A percentile compares a stretch with the other conserved stretches of the same genome.
Conservation (phyloP, 768 basidiomycete species). For the Termitomyces sp. region DNA sequence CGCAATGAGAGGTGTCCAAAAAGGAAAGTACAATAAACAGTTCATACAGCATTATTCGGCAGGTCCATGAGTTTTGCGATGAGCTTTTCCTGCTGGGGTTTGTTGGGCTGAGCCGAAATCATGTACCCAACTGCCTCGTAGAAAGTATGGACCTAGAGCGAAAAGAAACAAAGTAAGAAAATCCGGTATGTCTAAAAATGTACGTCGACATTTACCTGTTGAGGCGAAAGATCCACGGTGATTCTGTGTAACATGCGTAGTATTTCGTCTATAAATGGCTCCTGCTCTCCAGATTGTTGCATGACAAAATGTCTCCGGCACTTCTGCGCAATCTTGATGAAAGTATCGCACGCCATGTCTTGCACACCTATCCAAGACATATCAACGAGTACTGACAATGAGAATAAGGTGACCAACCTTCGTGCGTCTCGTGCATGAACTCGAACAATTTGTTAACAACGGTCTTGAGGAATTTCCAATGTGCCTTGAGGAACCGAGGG, state of each 20-base stretch:
- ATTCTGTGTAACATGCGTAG: slow-evolving; percentile 87
- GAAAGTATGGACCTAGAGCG: slow-evolving; percentile 81
- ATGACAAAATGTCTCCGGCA: slow-evolving; percentile 97
- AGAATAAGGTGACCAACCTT: slow-evolving; percentile 52
- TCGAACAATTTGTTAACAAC: slow-evolving; percentile 99
- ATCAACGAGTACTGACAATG: neutral
- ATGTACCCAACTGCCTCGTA: slow-evolving; percentile 99
- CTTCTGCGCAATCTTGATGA: slow-evolving; percentile 99
- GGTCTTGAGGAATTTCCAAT: slow-evolving; percentile 99
- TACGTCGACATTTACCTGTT: slow-evolving; percentile 50
- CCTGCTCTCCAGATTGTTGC: slow-evolving; percentile 95
- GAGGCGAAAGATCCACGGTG: slow-evolving; percentile 90
- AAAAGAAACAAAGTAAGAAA: slow-evolving; percentile 17
- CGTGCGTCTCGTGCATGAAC: slow-evolving; percentile 99
- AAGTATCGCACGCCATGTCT: slow-evolving; percentile 99
- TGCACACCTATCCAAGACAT: slow-evolving; percentile 70
- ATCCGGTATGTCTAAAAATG: neutral
- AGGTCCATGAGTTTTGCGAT: slow-evolving; percentile 95
- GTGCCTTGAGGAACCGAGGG: slow-evolving; percentile 97
- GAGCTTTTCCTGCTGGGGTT: slow-evolving; percentile 92
- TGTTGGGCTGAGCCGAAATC: slow-evolving; percentile 99
- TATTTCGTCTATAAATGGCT: slow-evolving; percentile 98
- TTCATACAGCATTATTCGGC: slow-evolving; percentile 89
- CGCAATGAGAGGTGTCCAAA: neutral
- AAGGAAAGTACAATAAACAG: neutral